These are phyloP conservation scores for Salicornia ramosissima DNA, from an alignment of 148 eudicot species.

Conservation along the genomic window DNA sequence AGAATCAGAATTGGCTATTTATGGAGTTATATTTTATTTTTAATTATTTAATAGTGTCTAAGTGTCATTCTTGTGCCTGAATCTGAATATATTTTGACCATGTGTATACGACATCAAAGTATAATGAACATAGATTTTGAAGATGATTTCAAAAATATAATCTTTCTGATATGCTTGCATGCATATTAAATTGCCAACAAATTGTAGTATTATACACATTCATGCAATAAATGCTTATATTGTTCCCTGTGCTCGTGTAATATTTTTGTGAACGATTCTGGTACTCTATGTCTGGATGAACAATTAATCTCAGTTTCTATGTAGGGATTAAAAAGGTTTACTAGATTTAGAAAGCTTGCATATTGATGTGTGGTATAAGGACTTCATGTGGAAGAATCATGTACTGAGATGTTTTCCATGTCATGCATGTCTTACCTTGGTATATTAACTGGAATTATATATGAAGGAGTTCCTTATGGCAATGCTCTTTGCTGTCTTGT, in stretches of 20 bases:
- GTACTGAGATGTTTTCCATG: neutral
- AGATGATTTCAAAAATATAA: neutral
- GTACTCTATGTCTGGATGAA: neutral
- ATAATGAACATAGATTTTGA: neutral
- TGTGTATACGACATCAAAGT: neutral
- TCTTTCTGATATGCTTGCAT: neutral
- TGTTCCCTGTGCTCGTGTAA: neutral
- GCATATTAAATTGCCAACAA: neutral
- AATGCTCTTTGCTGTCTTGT: neutral
- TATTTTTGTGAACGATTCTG: neutral
- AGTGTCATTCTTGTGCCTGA: neutral
- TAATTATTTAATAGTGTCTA: neutral
- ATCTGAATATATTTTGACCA: no score
- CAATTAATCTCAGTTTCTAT: neutral
- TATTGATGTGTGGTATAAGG: neutral
- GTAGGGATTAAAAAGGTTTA: neutral
- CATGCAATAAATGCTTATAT: neutral
- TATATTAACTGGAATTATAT: neutral
- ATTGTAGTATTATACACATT: neutral
- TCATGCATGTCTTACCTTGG: neutral
- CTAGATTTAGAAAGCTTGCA: neutral
- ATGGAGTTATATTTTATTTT: neutral
- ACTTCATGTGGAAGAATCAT: neutral
- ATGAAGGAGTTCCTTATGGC: neutral
- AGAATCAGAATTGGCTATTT: neutral